Percentiles rank a stretch among this genome's conserved stretches.
These are phyloP conservation scores for Botrytis fabae DNA, from an alignment of 2,329 filamentous ascomycete genomes.

Conservation along the genomic window DNA sequence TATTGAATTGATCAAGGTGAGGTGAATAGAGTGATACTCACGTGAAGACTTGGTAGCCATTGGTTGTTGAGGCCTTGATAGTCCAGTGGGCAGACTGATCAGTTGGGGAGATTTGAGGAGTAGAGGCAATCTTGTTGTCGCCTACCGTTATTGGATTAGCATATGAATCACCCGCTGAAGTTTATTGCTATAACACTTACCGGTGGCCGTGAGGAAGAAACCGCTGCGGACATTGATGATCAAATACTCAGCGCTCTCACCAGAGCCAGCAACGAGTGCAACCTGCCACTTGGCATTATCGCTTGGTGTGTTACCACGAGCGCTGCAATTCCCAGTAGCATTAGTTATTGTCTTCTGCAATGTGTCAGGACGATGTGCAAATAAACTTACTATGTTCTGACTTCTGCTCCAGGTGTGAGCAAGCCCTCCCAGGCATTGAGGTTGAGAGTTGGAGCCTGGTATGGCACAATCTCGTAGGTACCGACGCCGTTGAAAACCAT, in stretches of 20 bases:
- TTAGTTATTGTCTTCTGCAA: neutral
- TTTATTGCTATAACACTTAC: neutral
- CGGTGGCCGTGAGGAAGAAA: slow-evolving; percentile 1
- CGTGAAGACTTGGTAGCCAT: slow-evolving; percentile 4
- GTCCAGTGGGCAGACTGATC: slow-evolving; percentile 1
- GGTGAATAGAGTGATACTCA: neutral
- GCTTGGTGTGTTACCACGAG: neutral
- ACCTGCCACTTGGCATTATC: slow-evolving; percentile 6
- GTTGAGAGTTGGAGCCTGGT: slow-evolving; percentile 14
- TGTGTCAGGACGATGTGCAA: neutral
- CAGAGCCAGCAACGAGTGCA: slow-evolving; percentile 9
- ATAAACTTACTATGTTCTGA: slow-evolving; percentile 10
- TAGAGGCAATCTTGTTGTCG: neutral
- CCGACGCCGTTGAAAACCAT: slow-evolving; percentile 8
- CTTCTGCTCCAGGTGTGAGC: neutral
- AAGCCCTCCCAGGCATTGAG: neutral
- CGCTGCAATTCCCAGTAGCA: neutral
- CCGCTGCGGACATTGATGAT: slow-evolving; percentile 16
- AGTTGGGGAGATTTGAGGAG: slow-evolving; percentile 9
- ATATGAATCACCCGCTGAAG: neutral
- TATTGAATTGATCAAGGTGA: neutral
- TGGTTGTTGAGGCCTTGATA: neutral
- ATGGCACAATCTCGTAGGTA: slow-evolving; percentile 13
- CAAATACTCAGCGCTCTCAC: slow-evolving; percentile 7
- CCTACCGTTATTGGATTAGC: neutral